phyloP scores from a whole-genome alignment of 2,329 filamentous ascomycete genomes.

The Tolypocladium album region DNA sequence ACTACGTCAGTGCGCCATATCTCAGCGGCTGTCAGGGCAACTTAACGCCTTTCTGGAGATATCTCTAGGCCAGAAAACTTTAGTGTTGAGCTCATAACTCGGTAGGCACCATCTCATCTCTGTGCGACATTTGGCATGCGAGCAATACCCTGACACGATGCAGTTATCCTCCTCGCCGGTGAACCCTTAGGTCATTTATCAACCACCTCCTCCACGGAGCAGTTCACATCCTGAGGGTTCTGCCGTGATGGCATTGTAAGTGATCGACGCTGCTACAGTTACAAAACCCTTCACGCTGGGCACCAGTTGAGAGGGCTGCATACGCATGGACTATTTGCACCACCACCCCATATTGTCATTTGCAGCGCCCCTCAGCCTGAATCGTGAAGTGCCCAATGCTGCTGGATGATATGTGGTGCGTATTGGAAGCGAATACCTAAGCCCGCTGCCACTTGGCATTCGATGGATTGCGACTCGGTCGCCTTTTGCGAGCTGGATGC shows the following conservation, averaged over 20 bases:
- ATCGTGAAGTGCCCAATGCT: no score
- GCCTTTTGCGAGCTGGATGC: constrained; percentile 31
- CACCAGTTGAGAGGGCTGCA: constrained; percentile 42
- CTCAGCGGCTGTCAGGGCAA: constrained; percentile 34
- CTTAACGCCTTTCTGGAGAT: constrained; percentile 30
- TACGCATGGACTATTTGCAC: constrained; percentile 40
- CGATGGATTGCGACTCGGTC: constrained; percentile 41
- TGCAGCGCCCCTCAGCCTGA: no score
- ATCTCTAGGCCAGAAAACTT: constrained; percentile 37
- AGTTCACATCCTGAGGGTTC: constrained; percentile 47
- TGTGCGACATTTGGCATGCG: constrained; percentile 33
- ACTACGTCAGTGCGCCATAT: constrained; percentile 32
- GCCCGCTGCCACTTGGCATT: constrained; percentile 38
- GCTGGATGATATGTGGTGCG: not conserved
- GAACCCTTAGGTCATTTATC: constrained; percentile 42
- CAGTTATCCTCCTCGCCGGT: constrained; percentile 38
- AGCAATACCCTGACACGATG: constrained; percentile 25
- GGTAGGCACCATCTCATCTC: constrained; percentile 36
- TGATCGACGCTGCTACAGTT: constrained; percentile 38
- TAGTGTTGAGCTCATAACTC: constrained; percentile 41
- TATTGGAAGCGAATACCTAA: constrained; percentile 26
- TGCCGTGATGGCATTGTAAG: constrained; percentile 42
- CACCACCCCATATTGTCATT: constrained; percentile 27
- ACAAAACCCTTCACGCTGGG: constrained; percentile 37
- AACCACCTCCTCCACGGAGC: constrained; percentile 29